Base-by-base conservation (phyloP, 1,284 basidiomycete species). In the Malassezia equina region DNA sequence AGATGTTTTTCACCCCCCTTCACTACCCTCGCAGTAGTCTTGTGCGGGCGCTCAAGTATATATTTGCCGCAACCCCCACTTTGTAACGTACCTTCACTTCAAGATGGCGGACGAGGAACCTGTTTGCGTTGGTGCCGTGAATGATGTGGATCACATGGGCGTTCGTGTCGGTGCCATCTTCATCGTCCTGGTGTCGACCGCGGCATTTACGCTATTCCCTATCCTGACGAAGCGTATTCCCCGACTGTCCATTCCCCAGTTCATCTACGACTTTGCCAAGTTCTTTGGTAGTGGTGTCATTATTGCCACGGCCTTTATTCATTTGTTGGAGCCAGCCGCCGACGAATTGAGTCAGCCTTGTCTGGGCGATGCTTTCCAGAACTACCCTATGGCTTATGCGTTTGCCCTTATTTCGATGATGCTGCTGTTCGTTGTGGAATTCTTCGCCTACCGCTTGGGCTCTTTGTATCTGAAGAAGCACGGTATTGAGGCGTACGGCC, bases 281-380 rank as follows among this genome's bases (percentile, higher is more conserved):
- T 96, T 86, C 77, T 95, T 95, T 76, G 93, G 93, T 44, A 90
- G 88, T 7, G 63, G 47, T 49, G 61, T 68, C 58, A 73, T 79
- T 52, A 87, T 96, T 61, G 89, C 89, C 0, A 96, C 93, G 5
- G 76, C 77, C 2, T 77, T 79, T 58, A 78, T 79, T 33, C 78
- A 79, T 47, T 51, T 73, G 0, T 51, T 74, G 5, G 56, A 57
- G 31, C 69, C 70, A 1, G 70, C 62, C 23, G 46, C 55, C n/a
- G 70, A 73, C 19, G 69, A 62, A 49, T 58, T 74, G 2, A 40
- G 51, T 0, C 61, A 59, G 29, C 57, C 64, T 13, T 74, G 71
- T 33, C 59, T 74, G 29, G 59, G 41, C 58, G 31, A 47, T 7
- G 23, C 48, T n/a, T 73, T 74, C 59, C 50, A 62, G 31, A 42